phyloP scores from a whole-genome alignment of 2,329 filamentous ascomycete species.

The Aspergillus fumigatus region DNA sequence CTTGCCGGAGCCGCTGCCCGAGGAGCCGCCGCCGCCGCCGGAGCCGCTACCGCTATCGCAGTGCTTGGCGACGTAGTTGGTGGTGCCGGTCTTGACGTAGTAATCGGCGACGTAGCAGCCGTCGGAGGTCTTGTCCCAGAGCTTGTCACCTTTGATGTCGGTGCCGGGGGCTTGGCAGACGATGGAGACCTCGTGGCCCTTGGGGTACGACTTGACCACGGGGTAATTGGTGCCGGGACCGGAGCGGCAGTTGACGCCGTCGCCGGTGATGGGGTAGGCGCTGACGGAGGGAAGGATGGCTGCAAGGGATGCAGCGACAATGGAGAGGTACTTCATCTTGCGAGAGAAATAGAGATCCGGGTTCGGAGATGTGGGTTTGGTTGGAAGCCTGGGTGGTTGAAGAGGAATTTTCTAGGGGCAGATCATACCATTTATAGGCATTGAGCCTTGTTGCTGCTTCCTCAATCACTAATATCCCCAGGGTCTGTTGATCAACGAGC shows the following conservation, averaged over 20 bases:
- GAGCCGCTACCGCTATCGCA: constrained; percentile 1
- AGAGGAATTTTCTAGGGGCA: not conserved
- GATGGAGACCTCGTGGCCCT: constrained; percentile 8
- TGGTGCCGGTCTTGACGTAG: constrained; percentile 15
- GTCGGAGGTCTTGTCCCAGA: constrained; percentile 18
- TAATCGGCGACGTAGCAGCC: constrained; percentile 19
- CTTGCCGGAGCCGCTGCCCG: not conserved
- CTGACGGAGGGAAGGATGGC: constrained; percentile 17
- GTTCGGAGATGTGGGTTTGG: not conserved
- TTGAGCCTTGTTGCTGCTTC: not conserved
- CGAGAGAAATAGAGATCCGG: not conserved
- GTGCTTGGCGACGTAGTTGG: constrained; percentile 11
- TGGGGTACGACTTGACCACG: constrained; percentile 12
- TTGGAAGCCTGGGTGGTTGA: too few relatives aligned
- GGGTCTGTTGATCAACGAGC: not conserved
- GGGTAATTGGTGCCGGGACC: constrained; percentile 15
- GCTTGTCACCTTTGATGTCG: constrained; percentile 8
- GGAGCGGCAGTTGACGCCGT: constrained; percentile 15
- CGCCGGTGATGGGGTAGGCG: constrained; percentile 7
- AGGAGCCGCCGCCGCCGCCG: not conserved
- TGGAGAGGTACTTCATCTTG: constrained; percentile 4
- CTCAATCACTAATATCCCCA: not conserved
- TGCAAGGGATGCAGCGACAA: constrained; percentile 14
- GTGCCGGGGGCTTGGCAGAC: constrained; percentile 11
- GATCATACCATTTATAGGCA: not conserved